Conservation (phyloP, 2,329 filamentous ascomycete species). For the Teratosphaeria epicoccoides region DNA sequence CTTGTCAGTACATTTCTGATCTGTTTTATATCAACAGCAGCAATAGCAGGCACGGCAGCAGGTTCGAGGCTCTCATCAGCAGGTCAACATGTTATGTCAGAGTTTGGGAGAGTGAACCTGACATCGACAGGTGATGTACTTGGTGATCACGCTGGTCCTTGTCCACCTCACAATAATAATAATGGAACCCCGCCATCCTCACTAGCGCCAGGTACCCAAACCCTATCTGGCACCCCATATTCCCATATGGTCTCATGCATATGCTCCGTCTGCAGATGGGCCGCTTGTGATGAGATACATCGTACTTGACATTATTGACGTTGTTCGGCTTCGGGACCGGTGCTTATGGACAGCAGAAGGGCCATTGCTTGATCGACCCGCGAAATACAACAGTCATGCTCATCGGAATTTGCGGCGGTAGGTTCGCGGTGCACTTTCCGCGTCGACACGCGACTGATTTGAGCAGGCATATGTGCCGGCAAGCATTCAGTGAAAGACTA, state of each 20-base stretch:
- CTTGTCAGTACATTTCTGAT: neutral
- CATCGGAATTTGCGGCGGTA: conserved; percentile 66
- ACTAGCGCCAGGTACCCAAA: neutral
- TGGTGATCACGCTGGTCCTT: neutral
- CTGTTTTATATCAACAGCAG: neutral
- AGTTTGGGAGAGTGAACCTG: neutral
- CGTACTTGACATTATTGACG: too few relatives aligned
- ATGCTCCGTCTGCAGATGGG: neutral
- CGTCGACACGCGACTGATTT: neutral
- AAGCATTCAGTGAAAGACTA: conserved; percentile 86
- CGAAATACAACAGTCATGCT: conserved; percentile 44
- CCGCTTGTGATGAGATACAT: neutral
- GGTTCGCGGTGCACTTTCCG: neutral
- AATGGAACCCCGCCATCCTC: neutral
- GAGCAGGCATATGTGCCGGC: conserved; percentile 76
- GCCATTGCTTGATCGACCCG: too few relatives aligned
- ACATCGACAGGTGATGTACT: neutral
- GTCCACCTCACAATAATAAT: too few relatives aligned
- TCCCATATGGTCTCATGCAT: neutral
- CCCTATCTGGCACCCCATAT: neutral
- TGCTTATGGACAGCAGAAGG: too few relatives aligned
- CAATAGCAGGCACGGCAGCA: neutral
- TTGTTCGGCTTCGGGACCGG: too few relatives aligned
- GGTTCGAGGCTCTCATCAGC: neutral
- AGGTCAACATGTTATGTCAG: neutral